Evolutionary conservation across 805 yeast species (phyloP).

Genomic region (Yarrowia sp.): DNA sequence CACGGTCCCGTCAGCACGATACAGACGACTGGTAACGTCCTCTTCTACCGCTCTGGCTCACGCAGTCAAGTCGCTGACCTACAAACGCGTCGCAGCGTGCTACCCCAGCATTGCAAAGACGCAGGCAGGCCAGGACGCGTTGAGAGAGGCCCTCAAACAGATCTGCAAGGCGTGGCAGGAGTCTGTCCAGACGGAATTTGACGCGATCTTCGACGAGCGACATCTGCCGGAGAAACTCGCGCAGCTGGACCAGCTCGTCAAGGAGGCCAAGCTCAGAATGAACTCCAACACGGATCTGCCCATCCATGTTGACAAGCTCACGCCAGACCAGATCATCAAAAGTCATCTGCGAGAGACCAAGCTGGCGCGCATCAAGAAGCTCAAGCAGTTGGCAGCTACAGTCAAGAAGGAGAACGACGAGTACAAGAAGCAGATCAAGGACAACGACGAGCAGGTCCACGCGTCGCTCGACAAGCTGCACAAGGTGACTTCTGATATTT

Average conservation of each 20-base stretch:
- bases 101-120: slow-evolving; percentile 53
- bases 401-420: slow-evolving; percentile 2
- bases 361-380: slow-evolving; percentile 31
- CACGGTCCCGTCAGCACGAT: slow-evolving; percentile 43
- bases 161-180: slow-evolving; percentile 52
- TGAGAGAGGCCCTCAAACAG: slow-evolving; percentile 52
- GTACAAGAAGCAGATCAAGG: background rate
- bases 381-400: slow-evolving; percentile 23
- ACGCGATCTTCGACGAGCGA: slow-evolving; percentile 51
- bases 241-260: slow-evolving; percentile 43
- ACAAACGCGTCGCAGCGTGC: slow-evolving; percentile 52
- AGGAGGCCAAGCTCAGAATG: slow-evolving; percentile 39
- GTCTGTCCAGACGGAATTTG: slow-evolving; percentile 50
- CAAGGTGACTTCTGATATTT: slow-evolving; percentile 1
- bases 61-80: slow-evolving; percentile 49
- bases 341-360: slow-evolving; percentile 35
- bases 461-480: background rate
- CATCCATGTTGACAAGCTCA: slow-evolving; percentile 32
- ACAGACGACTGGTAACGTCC: slow-evolving; percentile 49
- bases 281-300: slow-evolving; percentile 28
- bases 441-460: background rate
- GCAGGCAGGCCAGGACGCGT: slow-evolving; percentile 46
- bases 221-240: slow-evolving; percentile 41
- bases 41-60: slow-evolving; percentile 55
- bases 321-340: slow-evolving; percentile 37